phyloP scores from a whole-genome alignment of 139 green algal species.

The Nannochloris sp. region DNA sequence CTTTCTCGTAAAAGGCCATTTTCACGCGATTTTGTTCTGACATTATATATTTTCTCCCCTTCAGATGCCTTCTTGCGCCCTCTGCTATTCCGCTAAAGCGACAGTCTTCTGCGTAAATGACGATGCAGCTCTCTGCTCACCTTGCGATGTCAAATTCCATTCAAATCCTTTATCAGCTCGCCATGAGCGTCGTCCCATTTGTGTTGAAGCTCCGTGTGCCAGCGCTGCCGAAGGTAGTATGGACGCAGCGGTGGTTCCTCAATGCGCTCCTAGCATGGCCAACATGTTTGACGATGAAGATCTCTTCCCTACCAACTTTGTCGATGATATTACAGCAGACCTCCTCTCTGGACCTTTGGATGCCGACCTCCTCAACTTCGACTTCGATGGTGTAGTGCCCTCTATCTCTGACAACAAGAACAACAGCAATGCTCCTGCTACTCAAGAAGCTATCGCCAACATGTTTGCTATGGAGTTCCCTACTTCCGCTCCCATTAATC shows the following conservation, averaged over 20 bases:
- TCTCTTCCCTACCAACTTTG: not conserved
- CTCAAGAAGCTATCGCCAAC: not conserved
- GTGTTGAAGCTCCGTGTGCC: not conserved
- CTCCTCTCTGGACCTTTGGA: not conserved
- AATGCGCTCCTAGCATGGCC: not conserved
- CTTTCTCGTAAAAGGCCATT: no score
- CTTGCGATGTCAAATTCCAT: slow-evolving; percentile 21
- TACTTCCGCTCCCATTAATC: not conserved
- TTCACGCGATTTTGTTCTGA: no score
- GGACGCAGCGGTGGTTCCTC: slow-evolving; percentile 19
- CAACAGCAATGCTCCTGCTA: not conserved
- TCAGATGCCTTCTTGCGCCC: no score
- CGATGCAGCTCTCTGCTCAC: slow-evolving; percentile 20
- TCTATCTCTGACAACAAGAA: not conserved
- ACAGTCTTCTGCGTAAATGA: slow-evolving; percentile 30
- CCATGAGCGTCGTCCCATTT: slow-evolving; percentile 18
- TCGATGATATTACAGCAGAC: not conserved
- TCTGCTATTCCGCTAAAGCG: slow-evolving; percentile 7
- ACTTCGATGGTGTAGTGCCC: slow-evolving; percentile 20
- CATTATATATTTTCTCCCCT: no score
- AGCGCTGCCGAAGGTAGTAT: no score
- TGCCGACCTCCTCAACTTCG: not conserved
- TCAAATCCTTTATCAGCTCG: slow-evolving; percentile 21
- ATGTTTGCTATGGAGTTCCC: not conserved
- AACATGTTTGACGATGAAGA: not conserved